Base-by-base conservation (phyloP, 345 rosid genomes). In the Rhodamnia argentea region DNA sequence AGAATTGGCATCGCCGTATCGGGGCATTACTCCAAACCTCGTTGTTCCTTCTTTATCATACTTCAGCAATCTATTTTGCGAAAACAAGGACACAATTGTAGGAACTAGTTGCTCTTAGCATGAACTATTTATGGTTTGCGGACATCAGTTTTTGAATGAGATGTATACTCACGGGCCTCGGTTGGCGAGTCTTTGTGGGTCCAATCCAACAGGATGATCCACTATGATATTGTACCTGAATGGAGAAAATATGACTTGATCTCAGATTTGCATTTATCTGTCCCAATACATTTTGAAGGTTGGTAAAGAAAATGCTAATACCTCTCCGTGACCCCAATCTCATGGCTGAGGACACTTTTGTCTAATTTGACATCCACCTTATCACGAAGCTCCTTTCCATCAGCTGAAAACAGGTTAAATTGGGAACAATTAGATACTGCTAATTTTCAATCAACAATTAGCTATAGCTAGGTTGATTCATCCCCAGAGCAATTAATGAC, bases 1-100 rank as follows among this genome's bases (percentile, higher is more conserved):
- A 5, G 93, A 90, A 11, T 89, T 88, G n/a, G 90, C 83, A 83
- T 90, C 88, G 1, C 94, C 94, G 27, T 91, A 91, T 22, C 92
- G 91, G 10, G 94, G 94, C 91, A 93, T 91, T 29, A 92, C 58
- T 5, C 94, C 94, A 20, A 92, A 91, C 86, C 90, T 90, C 8
- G 93, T 90, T 47, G 86, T 87, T 26, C 87, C 92, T 83, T 89
- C 87, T 74, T 85, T 87, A 51, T 90, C 74, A 62, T 83, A 90
- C 70, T 88, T 86, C 12, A 89, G 52, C 47, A 93, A 87, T 82
- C 94, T 92, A 27, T 14, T 62, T 27, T 1, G 75, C 11, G 0
- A 62, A 60, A 27, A 62, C 15, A 59, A 59, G 1, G 14, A 24
- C 10, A 12, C 60, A 24, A 11, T 24, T 24, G 4, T 11, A 57